Conservation (phyloP, 768 basidiomycete genomes). For the Porphyrellus cyaneotinctus region DNA sequence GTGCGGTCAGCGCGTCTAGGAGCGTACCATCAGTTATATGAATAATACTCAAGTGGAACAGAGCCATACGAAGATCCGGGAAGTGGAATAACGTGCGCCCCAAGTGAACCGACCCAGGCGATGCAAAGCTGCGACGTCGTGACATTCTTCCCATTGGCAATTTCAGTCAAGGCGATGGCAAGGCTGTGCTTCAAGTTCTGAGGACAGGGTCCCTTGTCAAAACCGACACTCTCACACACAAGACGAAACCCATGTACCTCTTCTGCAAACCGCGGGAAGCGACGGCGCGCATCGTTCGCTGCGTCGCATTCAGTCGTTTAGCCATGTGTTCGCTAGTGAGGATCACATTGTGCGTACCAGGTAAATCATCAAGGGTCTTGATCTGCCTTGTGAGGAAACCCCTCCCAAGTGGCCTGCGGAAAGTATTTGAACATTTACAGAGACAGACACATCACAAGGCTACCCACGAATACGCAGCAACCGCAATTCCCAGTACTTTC, state of each 20-base stretch:
- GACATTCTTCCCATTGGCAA: constrained; percentile 42
- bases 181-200: constrained; percentile 41
- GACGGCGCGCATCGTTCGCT: constrained; percentile 38
- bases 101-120: constrained; percentile 40
- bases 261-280: constrained; percentile 40
- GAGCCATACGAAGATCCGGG: constrained; percentile 43
- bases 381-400: constrained; percentile 49
- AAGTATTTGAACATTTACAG: background rate
- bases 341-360: constrained; percentile 15
- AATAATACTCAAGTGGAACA: background rate
- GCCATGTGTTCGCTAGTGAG: background rate
- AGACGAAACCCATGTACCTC: constrained; percentile 31
- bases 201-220: background rate
- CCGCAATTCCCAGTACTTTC: constrained; percentile 49
- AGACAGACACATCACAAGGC: background rate
- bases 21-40: background rate
- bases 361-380: constrained; percentile 35
- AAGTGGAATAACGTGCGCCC: constrained; percentile 45
- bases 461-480: constrained; percentile 56
- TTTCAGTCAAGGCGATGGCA: constrained; percentile 35
- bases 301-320: constrained; percentile 10
- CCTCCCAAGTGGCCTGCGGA: constrained; percentile 44
- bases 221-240: background rate
- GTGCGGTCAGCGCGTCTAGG: constrained; percentile 36
- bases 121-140: constrained; percentile 41